Evolutionary conservation across 2,329 filamentous ascomycete species (phyloP), one percentile per base, ranked within the genome.

Genomic region (Verticillium dahliae): DNA sequence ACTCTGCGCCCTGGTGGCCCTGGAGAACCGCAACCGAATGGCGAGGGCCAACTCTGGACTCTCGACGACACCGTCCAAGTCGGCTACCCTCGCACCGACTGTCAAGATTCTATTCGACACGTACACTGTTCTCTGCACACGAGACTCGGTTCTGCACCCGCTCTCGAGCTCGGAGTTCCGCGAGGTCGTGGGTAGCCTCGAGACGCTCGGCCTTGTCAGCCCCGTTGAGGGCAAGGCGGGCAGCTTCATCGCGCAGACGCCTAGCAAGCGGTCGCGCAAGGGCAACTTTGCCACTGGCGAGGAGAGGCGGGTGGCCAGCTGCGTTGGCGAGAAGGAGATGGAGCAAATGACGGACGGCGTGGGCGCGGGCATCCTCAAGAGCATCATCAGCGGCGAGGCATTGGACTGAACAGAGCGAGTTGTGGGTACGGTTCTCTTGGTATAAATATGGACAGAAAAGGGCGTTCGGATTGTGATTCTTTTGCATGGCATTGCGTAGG

Each of bases 161-260:
- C 84, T 99, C 2, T 95, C 92, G 1, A 90, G 86, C 69, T 95
- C 92, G 5, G 95, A 99, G 74, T 99, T 99, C 74, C 87, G 92
- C 62, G 95, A 99, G 74, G 93, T 99, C 5, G 82, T 97, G 22
- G 88, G 90, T 39, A 96, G 91, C 68, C 76, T 99, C 59, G 95
- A 99, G 78, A 95, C 93, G 0, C 78, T 97, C 56, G 93, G 91
- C 1, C 79, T 98, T 27, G 82, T 97, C 6, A 89, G 73, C 75
- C 88, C 76, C 70, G 90, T 77, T 71, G 91, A 83, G 78, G 90
- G 79, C 68, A 91, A 84, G 78, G 89, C 79, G 58, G 90, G 85
- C 56, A 90, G 83, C 65, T 88, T 90, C 70, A 75, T 84, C 54
- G 76, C 79, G 69, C 85, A 87, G 64, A 92, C 90, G 9, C 90